Evolutionary conservation across 164 flowering plant species (phyloP), one percentile per base, ranked within the genome.

Genomic region (Brasenia schreberi): DNA sequence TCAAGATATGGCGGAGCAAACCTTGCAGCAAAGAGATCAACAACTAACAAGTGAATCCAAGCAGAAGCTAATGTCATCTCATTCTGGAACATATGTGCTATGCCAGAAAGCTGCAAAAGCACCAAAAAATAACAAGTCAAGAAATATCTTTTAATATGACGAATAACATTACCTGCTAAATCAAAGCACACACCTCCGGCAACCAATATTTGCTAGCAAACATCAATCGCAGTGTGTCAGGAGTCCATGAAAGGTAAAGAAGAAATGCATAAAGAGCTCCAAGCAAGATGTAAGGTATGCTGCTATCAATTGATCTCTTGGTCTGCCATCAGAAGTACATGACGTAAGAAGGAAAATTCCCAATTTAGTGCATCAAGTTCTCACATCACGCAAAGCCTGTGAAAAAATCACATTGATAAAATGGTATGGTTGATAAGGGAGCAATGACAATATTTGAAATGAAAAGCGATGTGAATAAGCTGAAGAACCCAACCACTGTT

Each of bases 11-110:
- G 7, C 16, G 2, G 56, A 67, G 69, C 64, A 66, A 53, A 91
- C 97, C 99, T 91, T 72, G 97, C 97, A 53, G 99, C 97, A 75
- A 88, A 94, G 69, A 94, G 90, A 82, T 91, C 97, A 0, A 94
- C 75, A 49, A 76, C 89, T 72, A 94, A 72, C 72, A 89, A 73
- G 71, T 89, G 99, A 79, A 94, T 81, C 99, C 97, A 94, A 4
- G 96, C 99, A 59, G 99, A 94, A 72, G 97, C 90, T 68, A 94
- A 66, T 9, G 97, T 89, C 86, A 91, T 81, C 70, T 94, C 97
- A 69, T 70, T 88, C 39, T 93, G 74, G 75, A 94, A 94, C 96
- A 94, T 83, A 76, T 82, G 88, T 45, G 85, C 81, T 19, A 94
- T 94, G 43, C 93, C 90, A 56, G 85, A 74, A 23, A 94, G 77